Conservation (phyloP, 257 asterid species). For the Knoxia roxburghii region DNA sequence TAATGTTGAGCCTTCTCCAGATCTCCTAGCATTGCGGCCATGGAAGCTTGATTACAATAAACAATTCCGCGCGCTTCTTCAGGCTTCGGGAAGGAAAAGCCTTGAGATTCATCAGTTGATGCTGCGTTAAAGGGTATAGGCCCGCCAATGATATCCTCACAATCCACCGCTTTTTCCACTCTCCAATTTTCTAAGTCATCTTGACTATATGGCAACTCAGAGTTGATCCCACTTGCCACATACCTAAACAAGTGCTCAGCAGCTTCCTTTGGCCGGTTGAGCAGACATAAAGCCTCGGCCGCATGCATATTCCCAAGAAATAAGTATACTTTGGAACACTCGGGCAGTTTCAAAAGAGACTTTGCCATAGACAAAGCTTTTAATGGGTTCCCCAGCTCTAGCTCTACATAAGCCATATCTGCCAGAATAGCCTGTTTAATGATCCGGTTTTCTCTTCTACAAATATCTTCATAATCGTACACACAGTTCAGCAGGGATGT, state of each 20-base stretch:
- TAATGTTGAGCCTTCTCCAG: conserved; percentile 53
- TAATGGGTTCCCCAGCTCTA: conserved; percentile 62
- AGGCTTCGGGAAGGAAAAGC: conserved; percentile 49
- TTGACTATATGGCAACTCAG: conserved; percentile 56
- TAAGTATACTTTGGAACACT: conserved; percentile 45
- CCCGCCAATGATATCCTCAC: conserved; percentile 45
- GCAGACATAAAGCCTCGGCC: conserved; percentile 82
- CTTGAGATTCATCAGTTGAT: conserved; percentile 35
- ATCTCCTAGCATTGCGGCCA: conserved; percentile 54
- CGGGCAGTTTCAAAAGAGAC: conserved; percentile 49
- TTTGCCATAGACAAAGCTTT: conserved; percentile 54
- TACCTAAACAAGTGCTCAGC: conserved; percentile 47
- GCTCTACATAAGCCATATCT: conserved; percentile 69
- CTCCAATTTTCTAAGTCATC: conserved; percentile 69
- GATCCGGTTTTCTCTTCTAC: conserved; percentile 54
- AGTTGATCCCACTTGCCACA: conserved; percentile 40
- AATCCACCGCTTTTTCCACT: conserved; percentile 46
- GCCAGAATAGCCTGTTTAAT: conserved; percentile 65
- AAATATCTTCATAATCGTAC: conserved; percentile 43
- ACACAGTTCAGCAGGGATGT: conserved; percentile 44
- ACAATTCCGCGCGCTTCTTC: conserved; percentile 76
- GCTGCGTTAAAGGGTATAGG: conserved; percentile 17
- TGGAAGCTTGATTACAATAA: conserved; percentile 57
- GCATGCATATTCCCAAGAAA: conserved; percentile 67
- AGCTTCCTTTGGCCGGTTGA: conserved; percentile 73